Evolutionary conservation across 441 rosid species (phyloP).

Genomic region (Bocquillonia castaneifolia): DNA sequence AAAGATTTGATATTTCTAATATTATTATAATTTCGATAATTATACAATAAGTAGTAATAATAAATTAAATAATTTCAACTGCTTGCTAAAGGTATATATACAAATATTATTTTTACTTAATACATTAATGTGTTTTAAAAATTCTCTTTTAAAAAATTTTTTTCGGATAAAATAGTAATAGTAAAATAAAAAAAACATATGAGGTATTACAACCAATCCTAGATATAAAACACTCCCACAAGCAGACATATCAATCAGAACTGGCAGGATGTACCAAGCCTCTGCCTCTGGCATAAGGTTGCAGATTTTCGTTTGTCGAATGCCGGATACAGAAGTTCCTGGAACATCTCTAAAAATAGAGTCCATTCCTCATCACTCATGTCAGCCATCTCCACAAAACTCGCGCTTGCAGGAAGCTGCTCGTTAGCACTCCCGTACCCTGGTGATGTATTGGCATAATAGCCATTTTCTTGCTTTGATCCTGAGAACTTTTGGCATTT

Average conservation of each 20-base stretch:
- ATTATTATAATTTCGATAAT: too few species aligned
- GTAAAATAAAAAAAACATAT: too few species aligned
- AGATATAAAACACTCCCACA: conserved; percentile 27
- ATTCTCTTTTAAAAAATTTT: too few species aligned
- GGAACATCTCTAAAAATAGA: conserved; percentile 64
- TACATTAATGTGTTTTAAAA: too few species aligned
- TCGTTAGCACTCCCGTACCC: conserved; percentile 86
- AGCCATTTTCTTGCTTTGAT: conserved; percentile 44
- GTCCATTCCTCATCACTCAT: conserved; percentile 77
- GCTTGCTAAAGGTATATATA: too few species aligned
- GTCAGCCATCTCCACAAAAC: conserved; percentile 80
- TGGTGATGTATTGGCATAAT: conserved; percentile 42
- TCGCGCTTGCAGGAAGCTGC: conserved; percentile 65
- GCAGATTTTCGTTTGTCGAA: conserved; percentile 62
- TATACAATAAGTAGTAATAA: too few species aligned
- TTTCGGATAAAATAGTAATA: too few species aligned
- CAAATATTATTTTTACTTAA: too few species aligned
- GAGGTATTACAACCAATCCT: conserved; percentile 36
- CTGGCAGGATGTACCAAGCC: conserved; percentile 99
- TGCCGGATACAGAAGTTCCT: conserved; percentile 61
- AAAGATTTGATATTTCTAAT: too few species aligned
- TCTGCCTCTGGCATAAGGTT: conserved; percentile 69
- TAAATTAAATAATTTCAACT: too few species aligned
- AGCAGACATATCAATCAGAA: conserved; percentile 44
- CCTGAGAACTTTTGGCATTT: conserved; percentile 40